Conservation (phyloP, 352 stramenopile genomes). For the Pythium utonaiense region DNA sequence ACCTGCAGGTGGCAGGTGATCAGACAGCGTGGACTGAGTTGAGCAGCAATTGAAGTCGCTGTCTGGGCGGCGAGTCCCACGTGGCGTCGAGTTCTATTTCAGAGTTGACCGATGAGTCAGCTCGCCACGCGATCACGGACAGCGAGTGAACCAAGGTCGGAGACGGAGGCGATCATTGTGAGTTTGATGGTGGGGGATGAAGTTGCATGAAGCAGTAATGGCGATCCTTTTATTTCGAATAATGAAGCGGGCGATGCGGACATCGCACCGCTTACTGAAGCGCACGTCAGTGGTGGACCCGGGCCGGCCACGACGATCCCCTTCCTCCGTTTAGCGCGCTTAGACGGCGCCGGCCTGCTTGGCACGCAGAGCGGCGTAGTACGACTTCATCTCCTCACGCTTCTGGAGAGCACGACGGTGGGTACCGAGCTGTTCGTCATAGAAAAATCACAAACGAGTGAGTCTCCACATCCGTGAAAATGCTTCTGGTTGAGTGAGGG, state of each 20-base stretch:
- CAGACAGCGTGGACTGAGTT: too few species aligned
- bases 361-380: slow-evolving; percentile 96
- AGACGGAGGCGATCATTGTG: too few species aligned
- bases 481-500: too few species aligned
- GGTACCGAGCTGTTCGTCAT: slow-evolving; percentile 88
- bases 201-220: slow-evolving; percentile 63
- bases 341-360: slow-evolving; percentile 87
- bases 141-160: too few species aligned
- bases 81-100: background rate
- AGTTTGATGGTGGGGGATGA: slow-evolving; percentile 12
- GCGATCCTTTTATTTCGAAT: slow-evolving; percentile 47
- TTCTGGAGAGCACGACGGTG: slow-evolving; percentile 98
- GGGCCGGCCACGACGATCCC: slow-evolving; percentile 27
- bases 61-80: background rate
- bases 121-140: too few species aligned
- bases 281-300: slow-evolving; percentile 20
- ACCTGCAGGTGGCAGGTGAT: background rate
- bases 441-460: background rate
- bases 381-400: slow-evolving; percentile 98
- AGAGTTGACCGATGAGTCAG: background rate
- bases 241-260: slow-evolving; percentile 56
- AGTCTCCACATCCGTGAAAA: too few species aligned
- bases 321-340: slow-evolving; percentile 14
- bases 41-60: too few species aligned
- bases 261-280: slow-evolving; percentile 16